Conservation (phyloP, 352 stramenopile species). For the Chrysophaeum taylorii region DNA sequence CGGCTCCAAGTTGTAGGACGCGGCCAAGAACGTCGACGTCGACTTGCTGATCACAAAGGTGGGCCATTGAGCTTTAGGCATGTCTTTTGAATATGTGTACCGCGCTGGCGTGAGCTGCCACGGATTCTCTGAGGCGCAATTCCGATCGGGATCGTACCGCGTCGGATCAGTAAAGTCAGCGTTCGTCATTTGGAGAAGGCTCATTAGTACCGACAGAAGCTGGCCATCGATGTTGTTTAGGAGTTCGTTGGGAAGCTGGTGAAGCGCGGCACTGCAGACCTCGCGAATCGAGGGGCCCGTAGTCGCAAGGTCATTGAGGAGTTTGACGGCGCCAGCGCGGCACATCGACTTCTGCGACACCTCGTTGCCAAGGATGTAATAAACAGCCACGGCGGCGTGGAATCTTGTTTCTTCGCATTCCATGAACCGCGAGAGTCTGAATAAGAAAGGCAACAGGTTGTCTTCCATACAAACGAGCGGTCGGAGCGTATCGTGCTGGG, state of each 20-base stretch:
- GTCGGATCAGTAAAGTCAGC: slow-evolving; percentile 3
- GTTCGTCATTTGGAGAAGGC: slow-evolving; percentile 13
- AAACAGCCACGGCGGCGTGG: slow-evolving; percentile 16
- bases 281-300: slow-evolving; percentile 1
- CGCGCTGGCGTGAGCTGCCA: not conserved
- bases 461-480: slow-evolving; percentile 3
- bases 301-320: slow-evolving; percentile 14
- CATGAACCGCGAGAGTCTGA: slow-evolving; percentile 12
- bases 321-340: slow-evolving; percentile 13
- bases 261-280: slow-evolving; percentile 19
- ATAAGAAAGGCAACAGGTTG: slow-evolving; percentile 20
- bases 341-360: slow-evolving; percentile 15
- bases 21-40: not conserved
- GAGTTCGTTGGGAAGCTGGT: slow-evolving; percentile 18
- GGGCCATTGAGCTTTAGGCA: not conserved
- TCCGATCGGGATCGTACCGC: not conserved
- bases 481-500: not conserved
- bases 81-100: not conserved
- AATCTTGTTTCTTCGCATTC: not conserved
- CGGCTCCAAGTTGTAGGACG: not conserved
- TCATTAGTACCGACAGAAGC: slow-evolving; percentile 16
- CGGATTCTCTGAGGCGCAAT: not conserved
- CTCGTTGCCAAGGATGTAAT: slow-evolving; percentile 17
- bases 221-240: slow-evolving; percentile 19
- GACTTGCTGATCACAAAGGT: slow-evolving; percentile 1